A percentile compares a stretch with the other conserved stretches of the same genome.
These are phyloP conservation scores for Yarrowia bubula DNA, from an alignment of 805 yeast genomes.

Conservation along the genomic window DNA sequence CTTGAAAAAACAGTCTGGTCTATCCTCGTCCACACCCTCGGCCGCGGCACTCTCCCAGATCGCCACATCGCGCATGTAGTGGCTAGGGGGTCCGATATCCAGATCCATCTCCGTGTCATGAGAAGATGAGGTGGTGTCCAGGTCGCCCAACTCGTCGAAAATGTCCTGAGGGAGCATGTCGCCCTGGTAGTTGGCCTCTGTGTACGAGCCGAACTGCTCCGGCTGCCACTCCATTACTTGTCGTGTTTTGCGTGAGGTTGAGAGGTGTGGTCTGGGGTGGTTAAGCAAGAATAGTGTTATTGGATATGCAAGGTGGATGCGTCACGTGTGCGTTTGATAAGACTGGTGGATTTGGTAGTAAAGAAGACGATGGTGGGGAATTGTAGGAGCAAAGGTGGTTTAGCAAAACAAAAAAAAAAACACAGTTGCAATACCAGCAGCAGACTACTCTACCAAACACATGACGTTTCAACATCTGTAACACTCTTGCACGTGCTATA, in stretches of 20 bases:
- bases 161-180: slow-evolving; percentile 5
- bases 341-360: background rate
- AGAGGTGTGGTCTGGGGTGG: no score
- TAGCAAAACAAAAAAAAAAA: no score
- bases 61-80: slow-evolving; percentile 19
- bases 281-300: background rate
- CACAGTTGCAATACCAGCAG: no score
- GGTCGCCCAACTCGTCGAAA: background rate
- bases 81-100: slow-evolving; percentile 3
- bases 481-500: slow-evolving; percentile 1
- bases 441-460: no score
- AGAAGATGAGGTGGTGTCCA: background rate
- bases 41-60: slow-evolving; percentile 1
- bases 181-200: background rate
- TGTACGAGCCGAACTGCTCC: background rate
- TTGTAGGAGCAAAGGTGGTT: background rate
- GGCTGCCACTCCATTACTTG: slow-evolving; percentile 9
- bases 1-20: slow-evolving; percentile 24
- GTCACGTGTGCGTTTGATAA: slow-evolving; percentile 6
- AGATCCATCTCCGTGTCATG: slow-evolving; percentile 18
- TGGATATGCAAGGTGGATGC: slow-evolving; percentile 31
- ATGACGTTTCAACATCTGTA: no score
- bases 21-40: slow-evolving; percentile 18
- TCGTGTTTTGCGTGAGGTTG: background rate
- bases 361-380: no score